Base-by-base conservation (phyloP, 164 flowering plant species). In the Paratinospora sagittata region DNA sequence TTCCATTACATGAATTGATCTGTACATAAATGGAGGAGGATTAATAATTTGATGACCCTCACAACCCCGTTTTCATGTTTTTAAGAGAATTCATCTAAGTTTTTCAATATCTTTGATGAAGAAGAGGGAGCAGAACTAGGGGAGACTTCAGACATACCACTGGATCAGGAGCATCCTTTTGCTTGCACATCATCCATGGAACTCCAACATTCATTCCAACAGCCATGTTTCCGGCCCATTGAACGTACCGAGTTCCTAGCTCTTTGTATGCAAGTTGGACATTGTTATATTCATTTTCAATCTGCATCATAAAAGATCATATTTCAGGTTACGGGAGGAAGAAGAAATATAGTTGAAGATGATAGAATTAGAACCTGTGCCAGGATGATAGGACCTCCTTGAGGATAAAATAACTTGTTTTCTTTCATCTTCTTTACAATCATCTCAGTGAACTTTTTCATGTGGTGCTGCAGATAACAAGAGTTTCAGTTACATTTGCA, bases 131-230 rank as follows among this genome's bases (percentile, higher is more conserved):
- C 3, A 61, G 39, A 55, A 45, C 2, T 63, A 26, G 43, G 62
- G n/a, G 26, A 23, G 2, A 34, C 12, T 23, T 9, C 8, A 60
- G 83, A 71, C 74, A 49, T 77, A 95, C 98, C 68, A 93, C 88
- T n/a, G 87, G 84, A 72, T 73, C 88, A 62, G 98, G 98, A 41
- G 98, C 98, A 81, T 93, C 91, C 68, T 66, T 82, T 69, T 93
- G 95, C 88, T 91, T 96, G 90, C 99, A 96, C 99, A 96, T 96
- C 41, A 92, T 71, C 99, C 99, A 96, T 73, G 98, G 99, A 30
- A 96, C 87, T 8, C 94, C 97, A 16, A 78, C 68, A 8, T 88
- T 75, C 23, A 79, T 36, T 0, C 81, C 76, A 16, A 77, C 66
- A 0, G 96, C 98, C 88, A 91, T 80, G 9, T 74, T 84, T 63